These are phyloP conservation scores for Pseudonitzschia multistriata DNA, from an alignment of 108 stramenopile species.

Conservation along the genomic window DNA sequence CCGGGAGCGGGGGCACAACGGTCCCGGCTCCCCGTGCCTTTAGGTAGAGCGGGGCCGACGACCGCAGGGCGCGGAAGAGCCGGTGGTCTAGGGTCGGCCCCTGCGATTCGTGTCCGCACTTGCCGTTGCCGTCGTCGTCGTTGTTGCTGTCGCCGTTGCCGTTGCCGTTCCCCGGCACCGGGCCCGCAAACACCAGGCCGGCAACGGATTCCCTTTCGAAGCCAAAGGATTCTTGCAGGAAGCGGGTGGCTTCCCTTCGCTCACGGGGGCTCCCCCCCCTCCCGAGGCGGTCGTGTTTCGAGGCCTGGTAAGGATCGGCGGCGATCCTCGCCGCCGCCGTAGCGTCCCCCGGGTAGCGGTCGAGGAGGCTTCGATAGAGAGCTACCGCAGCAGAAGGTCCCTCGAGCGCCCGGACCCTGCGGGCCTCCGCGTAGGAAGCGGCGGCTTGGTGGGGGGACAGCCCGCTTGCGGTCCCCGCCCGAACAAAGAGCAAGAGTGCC, in stretches of 20 bases:
- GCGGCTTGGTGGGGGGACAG: neutral
- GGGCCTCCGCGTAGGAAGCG: constrained; percentile 35
- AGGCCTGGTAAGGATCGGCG: constrained; percentile 23
- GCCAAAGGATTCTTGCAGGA: constrained; percentile 3
- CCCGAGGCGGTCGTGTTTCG: constrained; percentile 24
- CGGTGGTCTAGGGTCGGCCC: neutral
- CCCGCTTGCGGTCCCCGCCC: neutral
- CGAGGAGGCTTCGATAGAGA: constrained; percentile 45
- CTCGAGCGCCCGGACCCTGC: constrained; percentile 36
- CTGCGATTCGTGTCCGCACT: neutral
- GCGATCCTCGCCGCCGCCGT: constrained; percentile 64
- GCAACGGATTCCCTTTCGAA: constrained; percentile 15
- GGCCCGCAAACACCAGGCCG: constrained; percentile 15
- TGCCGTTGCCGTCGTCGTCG: neutral
- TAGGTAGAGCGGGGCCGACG: constrained; percentile 33
- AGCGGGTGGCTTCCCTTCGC: neutral
- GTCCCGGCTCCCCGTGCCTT: constrained; percentile 29
- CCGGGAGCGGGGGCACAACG: constrained; percentile 9
- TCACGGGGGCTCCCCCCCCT: neutral
- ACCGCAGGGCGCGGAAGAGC: neutral
- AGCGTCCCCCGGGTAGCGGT: constrained; percentile 29
- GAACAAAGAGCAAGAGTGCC: too few species aligned
- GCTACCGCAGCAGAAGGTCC: constrained; percentile 47
- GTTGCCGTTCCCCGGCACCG: neutral
- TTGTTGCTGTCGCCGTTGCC: neutral